These are phyloP conservation scores for Zalaria obscura DNA, from an alignment of 2,329 filamentous ascomycete species.

Conservation along the genomic window DNA sequence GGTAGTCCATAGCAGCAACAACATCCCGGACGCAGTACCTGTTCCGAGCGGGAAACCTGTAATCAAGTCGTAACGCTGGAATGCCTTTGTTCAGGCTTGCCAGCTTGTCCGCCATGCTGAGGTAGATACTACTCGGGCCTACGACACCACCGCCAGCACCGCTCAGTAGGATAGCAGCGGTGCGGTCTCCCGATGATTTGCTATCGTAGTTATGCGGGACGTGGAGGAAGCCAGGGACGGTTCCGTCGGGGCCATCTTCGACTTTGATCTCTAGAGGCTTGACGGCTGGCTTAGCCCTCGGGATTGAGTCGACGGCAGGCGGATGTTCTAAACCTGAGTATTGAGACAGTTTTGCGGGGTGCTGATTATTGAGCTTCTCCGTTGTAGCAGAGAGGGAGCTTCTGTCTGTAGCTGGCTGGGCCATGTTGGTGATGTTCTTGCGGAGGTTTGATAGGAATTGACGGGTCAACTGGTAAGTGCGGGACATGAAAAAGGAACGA, in stretches of 20 bases:
- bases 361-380: not conserved
- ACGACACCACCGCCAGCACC: slow-evolving; percentile 25
- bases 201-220: slow-evolving; percentile 5
- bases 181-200: slow-evolving; percentile 15
- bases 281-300: slow-evolving; percentile 1
- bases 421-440: slow-evolving; percentile 2
- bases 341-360: slow-evolving; percentile 5
- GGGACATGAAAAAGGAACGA: not conserved
- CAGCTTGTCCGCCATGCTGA: slow-evolving; percentile 27
- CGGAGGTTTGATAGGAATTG: slow-evolving; percentile 1
- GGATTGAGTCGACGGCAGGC: not conserved
- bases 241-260: slow-evolving; percentile 7
- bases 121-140: slow-evolving; percentile 27
- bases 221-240: slow-evolving; percentile 10
- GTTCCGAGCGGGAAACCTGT: slow-evolving; percentile 21
- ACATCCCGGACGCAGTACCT: slow-evolving; percentile 23
- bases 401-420: slow-evolving; percentile 1
- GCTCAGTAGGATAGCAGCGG: slow-evolving; percentile 25
- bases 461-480: not conserved
- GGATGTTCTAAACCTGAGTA: slow-evolving; percentile 6
- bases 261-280: slow-evolving; percentile 9
- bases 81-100: slow-evolving; percentile 21
- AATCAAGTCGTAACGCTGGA: slow-evolving; percentile 27
- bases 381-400: slow-evolving; percentile 5
- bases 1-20: slow-evolving; percentile 21